phyloP scores from a whole-genome alignment of 129 eudicot genomes.

The Ambrosia trifida region DNA sequence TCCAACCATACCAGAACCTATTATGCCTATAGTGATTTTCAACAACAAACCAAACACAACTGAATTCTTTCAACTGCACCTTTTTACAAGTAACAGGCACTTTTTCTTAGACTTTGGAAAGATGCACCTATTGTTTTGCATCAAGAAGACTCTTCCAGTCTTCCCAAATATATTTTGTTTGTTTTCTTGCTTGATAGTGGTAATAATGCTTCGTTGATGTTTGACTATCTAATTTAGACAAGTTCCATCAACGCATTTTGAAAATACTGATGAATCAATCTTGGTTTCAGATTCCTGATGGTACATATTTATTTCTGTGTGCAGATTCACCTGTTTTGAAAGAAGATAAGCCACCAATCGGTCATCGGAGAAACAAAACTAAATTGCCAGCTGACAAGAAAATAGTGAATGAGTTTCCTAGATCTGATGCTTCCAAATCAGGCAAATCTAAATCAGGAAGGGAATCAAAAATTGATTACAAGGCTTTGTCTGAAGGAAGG shows the following conservation, averaged over 20 bases:
- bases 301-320: conserved; percentile 13
- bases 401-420: conserved; percentile 21
- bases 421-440: conserved; percentile 35
- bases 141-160: too few relatives aligned
- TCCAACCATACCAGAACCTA: too few relatives aligned
- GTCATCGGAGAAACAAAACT: conserved; percentile 35
- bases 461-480: conserved; percentile 34
- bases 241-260: not conserved
- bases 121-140: too few relatives aligned
- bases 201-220: too few relatives aligned
- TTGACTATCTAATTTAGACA: too few relatives aligned
- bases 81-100: too few relatives aligned
- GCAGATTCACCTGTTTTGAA: conserved; percentile 30
- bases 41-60: too few relatives aligned
- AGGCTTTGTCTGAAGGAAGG: conserved; percentile 40
- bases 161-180: too few relatives aligned
- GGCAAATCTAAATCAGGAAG: conserved; percentile 40
- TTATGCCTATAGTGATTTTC: too few relatives aligned
- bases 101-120: too few relatives aligned
- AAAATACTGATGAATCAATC: not conserved
- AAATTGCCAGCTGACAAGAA: conserved; percentile 30
- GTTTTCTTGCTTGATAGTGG: too few relatives aligned
- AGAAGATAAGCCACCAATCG: conserved; percentile 36
- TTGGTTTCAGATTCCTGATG: conserved; percentile 18
- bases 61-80: too few relatives aligned